phyloP scores from a whole-genome alignment of 1,284 basidiomycete species.

The Cutaneotrichosporon mucoides region DNA sequence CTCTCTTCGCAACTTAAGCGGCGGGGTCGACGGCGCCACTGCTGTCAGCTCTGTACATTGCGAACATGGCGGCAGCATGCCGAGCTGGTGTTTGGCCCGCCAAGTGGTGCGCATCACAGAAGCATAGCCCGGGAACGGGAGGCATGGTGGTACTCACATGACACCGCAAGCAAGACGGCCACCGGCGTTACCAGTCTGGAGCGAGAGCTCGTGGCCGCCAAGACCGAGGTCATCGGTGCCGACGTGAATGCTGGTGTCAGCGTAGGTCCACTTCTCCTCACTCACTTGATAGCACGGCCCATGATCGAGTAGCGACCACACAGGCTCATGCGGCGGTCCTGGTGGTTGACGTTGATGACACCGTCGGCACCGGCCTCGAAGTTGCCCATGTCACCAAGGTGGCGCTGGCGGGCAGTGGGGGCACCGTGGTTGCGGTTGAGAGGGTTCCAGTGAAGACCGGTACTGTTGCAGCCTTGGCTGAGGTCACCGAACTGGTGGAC shows the following conservation, averaged over 20 bases:
- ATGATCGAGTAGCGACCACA: constrained; percentile 7
- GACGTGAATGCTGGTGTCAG: constrained; percentile 11
- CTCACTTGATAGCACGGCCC: constrained; percentile 9
- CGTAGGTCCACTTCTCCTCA: neutral
- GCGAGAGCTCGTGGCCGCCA: constrained; percentile 8
- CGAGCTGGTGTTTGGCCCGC: no score
- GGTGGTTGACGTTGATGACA: constrained; percentile 4
- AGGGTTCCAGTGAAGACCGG: constrained; percentile 15
- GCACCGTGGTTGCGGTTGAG: constrained; percentile 15
- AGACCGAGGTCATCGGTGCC: constrained; percentile 17
- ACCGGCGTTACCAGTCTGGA: constrained; percentile 16
- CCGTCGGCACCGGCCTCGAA: constrained; percentile 7
- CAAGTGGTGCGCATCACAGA: no score
- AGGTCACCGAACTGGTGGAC: constrained; percentile 15
- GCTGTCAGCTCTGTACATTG: no score
- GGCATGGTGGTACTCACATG: constrained; percentile 4
- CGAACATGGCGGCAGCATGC: no score
- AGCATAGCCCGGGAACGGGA: no score
- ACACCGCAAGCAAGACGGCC: constrained; percentile 13
- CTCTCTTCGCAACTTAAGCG: no score
- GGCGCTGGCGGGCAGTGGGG: constrained; percentile 9
- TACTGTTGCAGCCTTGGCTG: constrained; percentile 5
- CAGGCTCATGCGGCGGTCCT: constrained; percentile 5
- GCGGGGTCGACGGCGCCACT: no score
- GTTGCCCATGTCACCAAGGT: constrained; percentile 21